Conservation (phyloP, 495 filamentous ascomycete genomes). For the Neurospora sp. region DNA sequence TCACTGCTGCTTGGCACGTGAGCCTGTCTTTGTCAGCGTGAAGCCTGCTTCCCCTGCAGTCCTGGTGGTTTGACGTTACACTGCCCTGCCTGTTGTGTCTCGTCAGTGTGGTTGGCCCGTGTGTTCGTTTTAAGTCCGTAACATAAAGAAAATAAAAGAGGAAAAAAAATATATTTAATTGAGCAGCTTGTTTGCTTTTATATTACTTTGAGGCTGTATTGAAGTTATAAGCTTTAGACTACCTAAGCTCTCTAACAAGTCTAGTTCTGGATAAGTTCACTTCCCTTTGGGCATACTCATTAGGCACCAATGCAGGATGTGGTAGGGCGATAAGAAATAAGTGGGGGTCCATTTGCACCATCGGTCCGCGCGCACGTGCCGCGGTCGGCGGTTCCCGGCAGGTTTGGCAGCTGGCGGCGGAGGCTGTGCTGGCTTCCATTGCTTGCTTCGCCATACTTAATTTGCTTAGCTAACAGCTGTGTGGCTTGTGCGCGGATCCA, state of each 20-base stretch:
- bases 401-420: background rate
- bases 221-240: rapidly evolving
- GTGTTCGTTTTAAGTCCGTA: too few relatives aligned
- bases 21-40: too few relatives aligned
- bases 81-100: too few relatives aligned
- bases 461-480: background rate
- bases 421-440: background rate
- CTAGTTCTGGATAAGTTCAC: background rate
- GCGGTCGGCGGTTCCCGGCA: background rate
- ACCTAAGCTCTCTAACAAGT: background rate
- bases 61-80: too few relatives aligned
- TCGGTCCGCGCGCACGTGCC: background rate
- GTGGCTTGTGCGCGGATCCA: background rate
- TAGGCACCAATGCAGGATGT: background rate
- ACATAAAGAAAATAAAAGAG: too few relatives aligned
- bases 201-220: background rate
- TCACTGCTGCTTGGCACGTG: too few relatives aligned
- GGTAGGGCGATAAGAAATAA: too few relatives aligned
- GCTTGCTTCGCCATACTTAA: background rate
- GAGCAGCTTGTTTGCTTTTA: too few relatives aligned
- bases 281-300: background rate
- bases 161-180: too few relatives aligned
- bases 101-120: too few relatives aligned
- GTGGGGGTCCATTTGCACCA: background rate
- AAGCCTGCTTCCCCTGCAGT: too few relatives aligned